Percentiles rank a stretch among this genome's conserved stretches.
phyloP scores from a whole-genome alignment of 441 rosid species.

The Populus hybrid region DNA sequence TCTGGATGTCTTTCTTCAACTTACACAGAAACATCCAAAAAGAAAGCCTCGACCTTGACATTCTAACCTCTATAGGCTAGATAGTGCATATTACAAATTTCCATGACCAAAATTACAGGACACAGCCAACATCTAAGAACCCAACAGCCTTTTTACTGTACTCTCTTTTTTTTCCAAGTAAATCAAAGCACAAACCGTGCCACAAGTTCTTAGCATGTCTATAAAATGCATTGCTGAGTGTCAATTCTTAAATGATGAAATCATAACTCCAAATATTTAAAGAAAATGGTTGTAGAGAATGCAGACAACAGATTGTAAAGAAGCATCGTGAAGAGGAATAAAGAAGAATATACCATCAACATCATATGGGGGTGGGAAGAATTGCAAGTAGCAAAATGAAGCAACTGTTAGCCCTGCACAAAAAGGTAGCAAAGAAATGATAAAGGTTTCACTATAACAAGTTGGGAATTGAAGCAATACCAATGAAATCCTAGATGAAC shows the following conservation, averaged over 20 bases:
- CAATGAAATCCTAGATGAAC: conserved; percentile 11
- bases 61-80: background rate
- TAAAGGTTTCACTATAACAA: background rate
- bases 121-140: background rate
- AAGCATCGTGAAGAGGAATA: background rate
- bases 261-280: background rate
- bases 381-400: conserved; percentile 80
- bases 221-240: background rate
- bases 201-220: background rate
- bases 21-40: background rate
- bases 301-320: background rate
- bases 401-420: conserved; percentile 56
- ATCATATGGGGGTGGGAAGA: conserved; percentile 78
- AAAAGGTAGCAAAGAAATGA: conserved; percentile 14
- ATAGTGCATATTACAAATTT: background rate
- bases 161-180: background rate
- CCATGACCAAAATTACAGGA: background rate
- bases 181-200: background rate
- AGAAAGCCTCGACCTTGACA: background rate
- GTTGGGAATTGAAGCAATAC: background rate
- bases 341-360: conserved; percentile 49
- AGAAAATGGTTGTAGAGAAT: background rate
- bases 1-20: background rate
- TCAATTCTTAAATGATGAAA: background rate
- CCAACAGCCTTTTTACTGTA: background rate